Base-by-base conservation (phyloP, 2,329 filamentous ascomycete genomes). In the Apiospora rasikravindrae region DNA sequence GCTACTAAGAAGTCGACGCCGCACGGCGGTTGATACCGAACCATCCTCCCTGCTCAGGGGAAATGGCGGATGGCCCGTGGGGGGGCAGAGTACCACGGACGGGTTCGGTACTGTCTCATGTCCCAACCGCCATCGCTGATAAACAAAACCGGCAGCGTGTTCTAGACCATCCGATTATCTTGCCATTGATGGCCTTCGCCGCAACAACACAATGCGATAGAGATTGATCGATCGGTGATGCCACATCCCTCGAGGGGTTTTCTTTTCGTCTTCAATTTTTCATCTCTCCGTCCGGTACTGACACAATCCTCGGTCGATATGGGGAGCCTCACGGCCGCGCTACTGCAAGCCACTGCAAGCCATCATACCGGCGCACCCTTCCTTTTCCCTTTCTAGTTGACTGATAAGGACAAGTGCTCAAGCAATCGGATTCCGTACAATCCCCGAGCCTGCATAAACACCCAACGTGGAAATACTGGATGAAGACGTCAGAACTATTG, bases 71-170 rank as follows among this genome's bases (percentile, higher is more conserved):
- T 45, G 14, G 19, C 44, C 19, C 44, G 19, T 13, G 33, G 57
- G 57, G 57, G 57, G 57, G 33, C 57, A 64, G 53, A 64, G 53
- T 11, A 61, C 53, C 29, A 61, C 53, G 57, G n/a, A 64, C 57
- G 33, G 57, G 8, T 64, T n/a, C 22, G 57, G 29, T 7, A 22
- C 33, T 24, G 57, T 19, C 53, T 37, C 53, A 37, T 14, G 14
- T n/a, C 10, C 29, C 53, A 37, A 57, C 26, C n/a, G 53, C 29
- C 53, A 33, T n/a, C 53, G 49, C 37, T 10, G 22, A 40, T n/a
- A 40, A 40, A 37, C 7, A 10, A 64, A n/a, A 37, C 4, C n/a
- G 40, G 40, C 57, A 40, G 37, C 33, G 33, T 40, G 57, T 22
- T 64, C 57, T 37, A 40, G 33, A 64, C 57, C 57, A 40, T 64